Base-by-base conservation (phyloP, 2,329 filamentous ascomycete genomes). In the Aspergillus awamori region DNA sequence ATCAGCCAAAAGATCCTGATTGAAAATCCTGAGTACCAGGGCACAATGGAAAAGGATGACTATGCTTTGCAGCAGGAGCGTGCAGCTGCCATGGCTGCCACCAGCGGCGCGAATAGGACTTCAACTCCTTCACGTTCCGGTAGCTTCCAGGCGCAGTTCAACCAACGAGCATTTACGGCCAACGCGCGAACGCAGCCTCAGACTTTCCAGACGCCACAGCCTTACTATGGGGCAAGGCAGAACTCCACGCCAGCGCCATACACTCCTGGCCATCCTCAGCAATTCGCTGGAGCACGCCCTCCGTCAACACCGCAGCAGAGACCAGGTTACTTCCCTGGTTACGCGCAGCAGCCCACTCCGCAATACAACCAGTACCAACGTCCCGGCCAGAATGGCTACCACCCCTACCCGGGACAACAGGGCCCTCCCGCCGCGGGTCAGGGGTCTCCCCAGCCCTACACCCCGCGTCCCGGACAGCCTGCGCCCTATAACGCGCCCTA, bases 21-120 rank as follows among this genome's bases (percentile, higher is more conserved):
- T 51, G 86, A 90, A 62, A 87, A 84, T 6, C 87, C 89, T 55
- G 87, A 92, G 69, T 91, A 91, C 74, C 86, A 85, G 64, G 93
- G 93, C 4, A 86, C 89, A 4, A 88, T 96, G 86, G 92, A 96
- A 68, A 91, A 94, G 68, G 92, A 96, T 67, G 89, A 92, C 65
- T 83, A 83, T 41, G 85, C 84, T 43, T 74, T 83, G 33, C 84
- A 86, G 57, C 77, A 79, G 64, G 76, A 78, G 61, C 77, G 79
- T 48, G 68, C 72, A 17, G 69, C 75, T 11, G 72, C 71, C 45
- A 63, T 72, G 30, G 66, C 71, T 17, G 45, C 51, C 41, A 62
- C 71, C 26, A 69, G 67, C 38, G 68, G 72, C 28, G 69, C 71
- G 2, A 73, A 68, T 60, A 74, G 75, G 38, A 70, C 70, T 33